Evolutionary conservation across 768 basidiomycete species (phyloP).

Genomic region (Mycena capillaripes): DNA sequence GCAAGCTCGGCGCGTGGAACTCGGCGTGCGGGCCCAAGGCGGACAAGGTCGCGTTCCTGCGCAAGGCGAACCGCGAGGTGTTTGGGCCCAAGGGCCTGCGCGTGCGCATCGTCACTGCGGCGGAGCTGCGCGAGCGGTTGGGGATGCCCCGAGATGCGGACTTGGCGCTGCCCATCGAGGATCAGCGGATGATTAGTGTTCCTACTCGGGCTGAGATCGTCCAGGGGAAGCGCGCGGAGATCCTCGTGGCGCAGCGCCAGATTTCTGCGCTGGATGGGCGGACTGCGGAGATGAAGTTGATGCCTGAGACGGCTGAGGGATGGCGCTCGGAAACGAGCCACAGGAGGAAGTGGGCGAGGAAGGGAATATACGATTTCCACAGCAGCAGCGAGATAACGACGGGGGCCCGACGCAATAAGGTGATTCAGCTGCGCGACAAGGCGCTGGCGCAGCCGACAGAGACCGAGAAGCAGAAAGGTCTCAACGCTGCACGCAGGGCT

Average conservation of each 20-base stretch:
- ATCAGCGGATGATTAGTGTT: neutral
- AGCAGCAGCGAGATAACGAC: neutral
- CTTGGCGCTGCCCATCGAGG: neutral
- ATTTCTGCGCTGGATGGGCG: slow-evolving; percentile 1
- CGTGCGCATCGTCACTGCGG: neutral
- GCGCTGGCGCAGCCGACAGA: slow-evolving; percentile 13
- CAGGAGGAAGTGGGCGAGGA: slow-evolving; percentile 9
- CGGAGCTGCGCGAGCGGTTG: slow-evolving; percentile 5
- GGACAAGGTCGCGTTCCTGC: neutral
- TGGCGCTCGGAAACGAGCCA: neutral
- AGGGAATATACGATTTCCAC: neutral
- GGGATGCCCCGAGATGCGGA: neutral
- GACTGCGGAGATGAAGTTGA: neutral
- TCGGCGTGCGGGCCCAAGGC: slow-evolving; percentile 1
- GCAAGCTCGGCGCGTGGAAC: slow-evolving; percentile 2
- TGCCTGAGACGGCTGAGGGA: neutral
- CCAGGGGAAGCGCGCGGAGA: neutral
- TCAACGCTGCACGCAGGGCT: slow-evolving; percentile 7
- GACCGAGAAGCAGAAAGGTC: slow-evolving; percentile 5
- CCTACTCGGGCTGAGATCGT: slow-evolving; percentile 1
- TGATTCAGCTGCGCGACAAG: neutral
- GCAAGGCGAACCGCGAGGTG: slow-evolving; percentile 9
- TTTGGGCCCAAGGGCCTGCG: neutral
- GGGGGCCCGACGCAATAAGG: neutral
- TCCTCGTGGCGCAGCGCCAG: slow-evolving; percentile 1